A percentile compares a stretch with the other conserved stretches of the same genome.
Conservation (phyloP, 192 early-diverging fungal genomes). For the Diversispora epigaea region DNA sequence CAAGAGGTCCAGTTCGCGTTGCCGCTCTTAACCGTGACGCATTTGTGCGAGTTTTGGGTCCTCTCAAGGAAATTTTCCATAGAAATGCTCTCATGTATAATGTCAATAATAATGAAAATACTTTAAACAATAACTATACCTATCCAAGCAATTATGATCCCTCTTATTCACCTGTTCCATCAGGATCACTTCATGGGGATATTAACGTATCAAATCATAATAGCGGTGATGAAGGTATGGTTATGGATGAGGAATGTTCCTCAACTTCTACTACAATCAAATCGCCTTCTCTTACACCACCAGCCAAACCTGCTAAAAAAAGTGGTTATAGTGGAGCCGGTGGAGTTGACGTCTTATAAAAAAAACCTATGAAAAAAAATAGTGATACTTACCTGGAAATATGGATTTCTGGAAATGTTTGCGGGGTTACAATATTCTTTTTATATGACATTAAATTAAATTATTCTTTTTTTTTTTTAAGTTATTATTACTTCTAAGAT, state of each 20-base stretch:
- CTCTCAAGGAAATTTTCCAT: conserved; percentile 63
- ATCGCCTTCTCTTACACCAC: too few relatives aligned
- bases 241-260: not conserved
- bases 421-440: conserved; percentile 4
- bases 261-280: not conserved
- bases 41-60: conserved; percentile 65
- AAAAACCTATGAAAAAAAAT: not conserved
- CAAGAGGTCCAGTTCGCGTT: conserved; percentile 59
- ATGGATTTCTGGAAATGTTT: conserved; percentile 13
- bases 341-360: conserved; percentile 32
- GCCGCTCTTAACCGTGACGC: conserved; percentile 66
- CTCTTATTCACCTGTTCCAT: not conserved
- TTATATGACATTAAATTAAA: not conserved
- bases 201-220: not conserved
- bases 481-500: too few relatives aligned
- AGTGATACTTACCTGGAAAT: too few relatives aligned
- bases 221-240: conserved; percentile 16
- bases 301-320: not conserved
- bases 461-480: not conserved
- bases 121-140: too few relatives aligned
- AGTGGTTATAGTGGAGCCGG: conserved; percentile 31
- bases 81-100: conserved; percentile 61
- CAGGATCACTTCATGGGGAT: not conserved
- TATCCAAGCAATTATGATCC: not conserved
- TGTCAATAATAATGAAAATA: not conserved